Conservation (phyloP, 371 early-diverging fungal species). For the Rhizopus arrhizus region DNA sequence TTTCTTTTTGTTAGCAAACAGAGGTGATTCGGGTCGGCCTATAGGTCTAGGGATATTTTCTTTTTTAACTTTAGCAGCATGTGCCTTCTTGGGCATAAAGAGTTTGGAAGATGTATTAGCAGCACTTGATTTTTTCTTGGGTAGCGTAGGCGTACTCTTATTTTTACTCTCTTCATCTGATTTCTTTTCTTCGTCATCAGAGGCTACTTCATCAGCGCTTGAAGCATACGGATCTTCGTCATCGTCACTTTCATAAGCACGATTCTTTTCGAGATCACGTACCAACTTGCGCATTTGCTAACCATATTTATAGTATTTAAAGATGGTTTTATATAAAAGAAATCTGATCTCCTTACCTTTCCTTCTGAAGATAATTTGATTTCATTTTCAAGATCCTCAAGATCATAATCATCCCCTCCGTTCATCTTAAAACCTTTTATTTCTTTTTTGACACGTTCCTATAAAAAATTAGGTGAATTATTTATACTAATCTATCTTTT, state of each 20-base stretch:
- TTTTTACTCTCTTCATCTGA: slow-evolving; percentile 17
- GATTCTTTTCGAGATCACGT: slow-evolving; percentile 70
- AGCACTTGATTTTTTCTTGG: slow-evolving; percentile 36
- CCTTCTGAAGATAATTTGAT: slow-evolving; percentile 47
- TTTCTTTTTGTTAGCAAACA: slow-evolving; percentile 30
- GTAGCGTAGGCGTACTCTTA: slow-evolving; percentile 37
- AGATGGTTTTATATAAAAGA: background rate
- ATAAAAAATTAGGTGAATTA: background rate
- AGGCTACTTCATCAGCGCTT: slow-evolving; percentile 54
- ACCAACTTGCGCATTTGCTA: slow-evolving; percentile 75
- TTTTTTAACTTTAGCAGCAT: slow-evolving; percentile 50
- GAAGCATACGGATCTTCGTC: slow-evolving; percentile 78
- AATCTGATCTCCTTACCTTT: slow-evolving; percentile 31
- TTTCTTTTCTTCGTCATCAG: slow-evolving; percentile 33
- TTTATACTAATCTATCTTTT: slow-evolving; percentile 27
- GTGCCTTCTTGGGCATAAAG: slow-evolving; percentile 38
- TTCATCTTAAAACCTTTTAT: slow-evolving; percentile 38
- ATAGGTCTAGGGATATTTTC: slow-evolving; percentile 49
- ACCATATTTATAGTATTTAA: slow-evolving; percentile 14
- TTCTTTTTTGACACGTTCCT: slow-evolving; percentile 47
- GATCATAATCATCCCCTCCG: slow-evolving; percentile 32
- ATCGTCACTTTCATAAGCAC: slow-evolving; percentile 74
- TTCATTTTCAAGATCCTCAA: slow-evolving; percentile 27
- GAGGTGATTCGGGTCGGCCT: slow-evolving; percentile 52
- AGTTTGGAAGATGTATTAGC: slow-evolving; percentile 32